Percentiles rank a stretch among this genome's conserved stretches.
Evolutionary conservation across 2,329 filamentous ascomycete species (phyloP).

Genomic region (Colletotrichum agaves): DNA sequence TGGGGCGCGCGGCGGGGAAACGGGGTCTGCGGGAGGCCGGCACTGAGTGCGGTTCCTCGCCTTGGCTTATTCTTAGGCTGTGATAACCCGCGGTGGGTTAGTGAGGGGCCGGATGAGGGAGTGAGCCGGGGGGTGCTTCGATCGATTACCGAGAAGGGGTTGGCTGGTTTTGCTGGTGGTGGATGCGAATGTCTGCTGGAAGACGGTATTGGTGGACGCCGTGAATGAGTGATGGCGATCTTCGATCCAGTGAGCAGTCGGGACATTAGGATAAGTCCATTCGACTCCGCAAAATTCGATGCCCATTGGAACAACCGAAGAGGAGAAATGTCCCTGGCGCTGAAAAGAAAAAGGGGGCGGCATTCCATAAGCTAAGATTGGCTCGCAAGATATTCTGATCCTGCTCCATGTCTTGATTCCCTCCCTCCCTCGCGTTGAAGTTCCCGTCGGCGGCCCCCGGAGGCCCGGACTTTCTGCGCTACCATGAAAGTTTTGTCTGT

Average conservation of each 20-base stretch:
- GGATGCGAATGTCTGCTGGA: background rate
- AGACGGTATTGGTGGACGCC: conserved; percentile 17
- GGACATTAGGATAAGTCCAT: conserved; percentile 1
- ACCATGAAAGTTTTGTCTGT: conserved; percentile 4
- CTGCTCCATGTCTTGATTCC: conserved; percentile 13
- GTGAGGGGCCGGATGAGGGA: conserved; percentile 28
- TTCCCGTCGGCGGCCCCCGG: background rate
- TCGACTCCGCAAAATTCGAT: conserved; percentile 9
- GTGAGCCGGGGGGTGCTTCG: conserved; percentile 19
- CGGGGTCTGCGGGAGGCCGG: conserved; percentile 14
- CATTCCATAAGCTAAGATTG: conserved; percentile 14
- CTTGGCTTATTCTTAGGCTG: conserved; percentile 20
- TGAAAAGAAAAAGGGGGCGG: conserved; percentile 10
- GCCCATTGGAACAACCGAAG: background rate
- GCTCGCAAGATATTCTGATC: conserved; percentile 1
- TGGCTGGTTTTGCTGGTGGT: background rate
- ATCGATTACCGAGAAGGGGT: conserved; percentile 29
- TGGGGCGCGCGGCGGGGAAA: conserved; percentile 14
- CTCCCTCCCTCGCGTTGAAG: conserved; percentile 5
- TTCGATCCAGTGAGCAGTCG: background rate
- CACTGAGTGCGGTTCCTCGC: conserved; percentile 20
- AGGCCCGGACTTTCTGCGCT: background rate
- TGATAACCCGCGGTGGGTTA: conserved; percentile 26
- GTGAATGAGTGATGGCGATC: conserved; percentile 22
- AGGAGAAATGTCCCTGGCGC: background rate